phyloP scores from a whole-genome alignment of 23 red algal genomes.

The Gracilaria domingensis region DNA sequence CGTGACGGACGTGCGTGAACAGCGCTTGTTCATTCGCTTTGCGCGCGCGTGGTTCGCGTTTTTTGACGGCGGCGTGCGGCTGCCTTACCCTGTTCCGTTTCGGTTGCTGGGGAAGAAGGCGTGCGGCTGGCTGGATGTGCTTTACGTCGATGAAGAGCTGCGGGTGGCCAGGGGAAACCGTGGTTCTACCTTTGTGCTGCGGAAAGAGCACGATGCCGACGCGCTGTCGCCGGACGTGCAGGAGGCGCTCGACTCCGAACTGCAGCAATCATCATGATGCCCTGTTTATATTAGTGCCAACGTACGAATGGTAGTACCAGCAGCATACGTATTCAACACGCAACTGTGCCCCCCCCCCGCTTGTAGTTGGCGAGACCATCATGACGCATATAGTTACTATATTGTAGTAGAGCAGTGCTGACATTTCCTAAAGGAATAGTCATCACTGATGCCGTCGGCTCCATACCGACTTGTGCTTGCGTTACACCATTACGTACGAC shows the following conservation, averaged over 20 bases:
- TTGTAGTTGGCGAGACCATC: too few relatives aligned
- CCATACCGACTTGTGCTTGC: too few relatives aligned
- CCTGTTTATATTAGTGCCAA: too few relatives aligned
- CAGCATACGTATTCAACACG: too few relatives aligned
- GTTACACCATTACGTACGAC: not conserved
- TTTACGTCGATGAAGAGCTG: slow-evolving; percentile 81
- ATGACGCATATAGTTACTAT: too few relatives aligned
- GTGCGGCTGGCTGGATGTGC: slow-evolving; percentile 85
- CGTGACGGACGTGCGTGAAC: too few relatives aligned
- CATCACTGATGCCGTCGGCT: too few relatives aligned
- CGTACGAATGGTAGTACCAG: too few relatives aligned
- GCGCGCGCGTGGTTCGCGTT: not conserved
- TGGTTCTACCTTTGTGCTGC: slow-evolving; percentile 83
- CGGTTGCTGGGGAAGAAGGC: slow-evolving; percentile 61
- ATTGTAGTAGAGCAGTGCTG: too few relatives aligned
- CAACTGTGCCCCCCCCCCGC: too few relatives aligned
- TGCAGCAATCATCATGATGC: not conserved
- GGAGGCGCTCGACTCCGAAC: not conserved
- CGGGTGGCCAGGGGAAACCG: slow-evolving; percentile 83
- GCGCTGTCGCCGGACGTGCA: not conserved
- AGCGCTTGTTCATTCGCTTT: not conserved
- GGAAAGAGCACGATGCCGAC: not conserved
- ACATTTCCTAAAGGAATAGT: too few relatives aligned
- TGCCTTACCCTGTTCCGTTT: slow-evolving; percentile 17
- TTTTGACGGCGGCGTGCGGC: not conserved